phyloP scores from a whole-genome alignment of 768 basidiomycete species.

The Kwoniella shandongensis region DNA sequence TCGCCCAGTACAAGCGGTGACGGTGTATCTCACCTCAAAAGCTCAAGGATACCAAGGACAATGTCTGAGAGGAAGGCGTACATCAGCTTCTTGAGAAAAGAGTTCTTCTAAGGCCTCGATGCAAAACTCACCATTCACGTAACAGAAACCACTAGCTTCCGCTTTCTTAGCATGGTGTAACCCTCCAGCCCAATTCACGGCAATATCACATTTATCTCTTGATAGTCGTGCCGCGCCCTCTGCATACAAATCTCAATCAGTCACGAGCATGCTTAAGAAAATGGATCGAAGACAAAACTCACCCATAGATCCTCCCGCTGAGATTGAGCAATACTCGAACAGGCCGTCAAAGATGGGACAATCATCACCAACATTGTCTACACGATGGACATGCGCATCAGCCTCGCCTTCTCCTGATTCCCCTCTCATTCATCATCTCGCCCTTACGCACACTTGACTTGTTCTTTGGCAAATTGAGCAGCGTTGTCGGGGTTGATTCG shows the following conservation, averaged over 20 bases:
- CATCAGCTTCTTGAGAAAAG: constrained; percentile 1
- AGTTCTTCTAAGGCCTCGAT: background rate
- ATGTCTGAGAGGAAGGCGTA: constrained; percentile 66
- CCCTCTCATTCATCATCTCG: background rate
- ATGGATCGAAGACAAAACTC: no score
- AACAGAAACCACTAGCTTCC: constrained; percentile 98
- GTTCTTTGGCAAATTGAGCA: constrained; percentile 88
- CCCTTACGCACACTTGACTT: constrained; percentile 77
- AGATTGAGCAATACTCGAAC: constrained; percentile 98
- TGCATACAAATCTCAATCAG: constrained; percentile 54
- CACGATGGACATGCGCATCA: background rate
- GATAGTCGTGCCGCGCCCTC: constrained; percentile 96
- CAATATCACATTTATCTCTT: constrained; percentile 97
- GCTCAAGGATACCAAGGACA: constrained; percentile 91
- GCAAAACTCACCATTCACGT: constrained; percentile 76
- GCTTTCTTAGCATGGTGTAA: constrained; percentile 99
- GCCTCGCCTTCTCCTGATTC: background rate
- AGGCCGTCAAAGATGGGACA: constrained; percentile 98
- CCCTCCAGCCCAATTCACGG: constrained; percentile 98
- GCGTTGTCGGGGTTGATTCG: constrained; percentile 94
- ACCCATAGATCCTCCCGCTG: constrained; percentile 99
- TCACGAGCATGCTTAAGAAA: background rate
- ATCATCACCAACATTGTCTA: constrained; percentile 97
- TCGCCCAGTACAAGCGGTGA: background rate
- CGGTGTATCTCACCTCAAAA: constrained; percentile 65